Evolutionary conservation across 805 yeast genomes (phyloP), one percentile per base, ranked within the genome.

Genomic region (Nakazawaea molendinolei): DNA sequence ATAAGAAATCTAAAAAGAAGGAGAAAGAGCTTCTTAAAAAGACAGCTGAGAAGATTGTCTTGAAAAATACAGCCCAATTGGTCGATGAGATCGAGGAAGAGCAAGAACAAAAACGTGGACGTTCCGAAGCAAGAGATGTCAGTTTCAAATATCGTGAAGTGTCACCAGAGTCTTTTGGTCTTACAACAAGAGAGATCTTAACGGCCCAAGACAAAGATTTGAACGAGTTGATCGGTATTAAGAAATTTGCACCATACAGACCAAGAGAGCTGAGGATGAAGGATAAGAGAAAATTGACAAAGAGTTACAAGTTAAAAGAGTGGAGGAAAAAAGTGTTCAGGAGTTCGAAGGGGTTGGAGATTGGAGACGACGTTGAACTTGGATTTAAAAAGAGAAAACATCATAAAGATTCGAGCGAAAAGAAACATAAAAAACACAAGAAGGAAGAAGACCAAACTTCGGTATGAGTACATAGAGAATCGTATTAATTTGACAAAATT

Each of bases 221-320:
- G 57, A 92, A 92, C 58, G 81, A 79, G 39, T 87, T 69, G 50
- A 79, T 87, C 40, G 92, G 96, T 16, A 63, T 92, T 49, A 90
- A 90, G 65, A 89, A 89, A 58, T 77, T 92, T 46, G 97, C 97
- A 0, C 90, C 97, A 20, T 92, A 85, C 56, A 76, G 96, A 55
- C 76, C 86, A 17, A 73, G 73, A 45, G 94, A 84, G 41, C 67
- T 70, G 44, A 68, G 77, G 44, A 60, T 67, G 46, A 86, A 80
- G 53, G 98, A 92, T 56, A 82, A 76, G 59, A 71, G 94, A 53
- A 85, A 86, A 62, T 82, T 73, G 40, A 76, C 87, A 25, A 92
- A 90, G 68, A 76, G 79, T 63, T 83, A 74, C 59, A 71, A 92
- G 49, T 60, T 92, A 42, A 73, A 81, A 44, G 92, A 87, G 47